Percentiles rank a stretch among this genome's conserved stretches.
Evolutionary conservation across 345 rosid species (phyloP).

Genomic region (Aegle marmelos): DNA sequence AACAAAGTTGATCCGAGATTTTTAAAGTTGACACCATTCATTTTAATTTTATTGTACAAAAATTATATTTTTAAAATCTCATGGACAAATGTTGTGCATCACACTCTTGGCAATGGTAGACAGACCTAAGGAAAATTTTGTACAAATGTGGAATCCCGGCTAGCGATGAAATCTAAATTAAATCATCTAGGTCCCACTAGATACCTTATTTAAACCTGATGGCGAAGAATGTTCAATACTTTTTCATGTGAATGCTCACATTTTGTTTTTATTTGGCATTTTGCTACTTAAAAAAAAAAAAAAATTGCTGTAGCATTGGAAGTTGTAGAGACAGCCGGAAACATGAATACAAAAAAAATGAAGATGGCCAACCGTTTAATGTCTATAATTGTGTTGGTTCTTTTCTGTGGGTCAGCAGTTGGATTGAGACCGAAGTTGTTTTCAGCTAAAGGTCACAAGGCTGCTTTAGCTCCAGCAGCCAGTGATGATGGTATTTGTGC

Average conservation of each 20-base stretch:
- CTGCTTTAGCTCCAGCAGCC: slow-evolving; percentile 10
- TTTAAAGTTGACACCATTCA: too few relatives aligned
- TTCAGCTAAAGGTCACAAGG: not conserved
- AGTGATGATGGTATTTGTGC: slow-evolving; percentile 33
- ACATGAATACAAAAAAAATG: not conserved
- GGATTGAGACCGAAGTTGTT: slow-evolving; percentile 16
- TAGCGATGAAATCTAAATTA: not conserved
- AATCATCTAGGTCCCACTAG: not conserved
- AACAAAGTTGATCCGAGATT: too few relatives aligned
- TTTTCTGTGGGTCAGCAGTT: slow-evolving; percentile 17
- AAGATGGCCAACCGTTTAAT: not conserved
- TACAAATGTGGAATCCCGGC: not conserved
- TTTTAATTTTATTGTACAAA: too few relatives aligned
- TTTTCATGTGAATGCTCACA: not conserved
- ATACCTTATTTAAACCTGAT: not conserved
- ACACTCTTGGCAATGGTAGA: not conserved
- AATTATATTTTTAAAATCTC: too few relatives aligned
- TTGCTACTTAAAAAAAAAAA: not conserved
- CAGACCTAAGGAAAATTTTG: not conserved
- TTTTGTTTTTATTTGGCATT: not conserved
- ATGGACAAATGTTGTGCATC: too few relatives aligned
- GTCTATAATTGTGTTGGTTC: not conserved
- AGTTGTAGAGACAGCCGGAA: not conserved
- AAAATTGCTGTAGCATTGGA: not conserved
- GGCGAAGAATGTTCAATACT: not conserved